Conservation (phyloP, 2,329 filamentous ascomycete species). For the Aspergillus tanneri region DNA sequence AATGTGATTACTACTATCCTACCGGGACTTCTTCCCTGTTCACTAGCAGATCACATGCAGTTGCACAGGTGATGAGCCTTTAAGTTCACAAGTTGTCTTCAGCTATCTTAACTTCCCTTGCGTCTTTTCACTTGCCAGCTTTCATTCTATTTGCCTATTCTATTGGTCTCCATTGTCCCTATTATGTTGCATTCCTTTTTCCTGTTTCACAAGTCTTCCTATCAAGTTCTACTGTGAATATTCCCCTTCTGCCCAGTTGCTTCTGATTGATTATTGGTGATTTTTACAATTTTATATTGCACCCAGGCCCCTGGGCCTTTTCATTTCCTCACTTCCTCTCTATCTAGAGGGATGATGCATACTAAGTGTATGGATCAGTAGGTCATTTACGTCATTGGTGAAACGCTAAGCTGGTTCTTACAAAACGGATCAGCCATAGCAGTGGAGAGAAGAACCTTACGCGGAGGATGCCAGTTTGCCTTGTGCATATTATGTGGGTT, state of each 20-base stretch:
- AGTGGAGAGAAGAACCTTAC: slow-evolving; percentile 6
- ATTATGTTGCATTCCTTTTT: neutral
- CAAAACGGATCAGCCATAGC: slow-evolving; percentile 2
- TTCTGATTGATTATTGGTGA: neutral
- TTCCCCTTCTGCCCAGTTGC: neutral
- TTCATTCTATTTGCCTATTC: neutral
- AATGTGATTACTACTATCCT: neutral
- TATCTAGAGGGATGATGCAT: neutral
- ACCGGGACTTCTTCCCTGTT: neutral
- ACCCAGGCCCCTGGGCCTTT: neutral
- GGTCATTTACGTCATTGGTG: slow-evolving; percentile 8
- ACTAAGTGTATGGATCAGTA: slow-evolving; percentile 12
- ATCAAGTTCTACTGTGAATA: neutral
- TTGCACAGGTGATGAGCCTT: neutral
- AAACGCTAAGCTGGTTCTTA: slow-evolving; percentile 8
- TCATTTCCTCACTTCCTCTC: neutral
- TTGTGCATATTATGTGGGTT: slow-evolving; percentile 11
- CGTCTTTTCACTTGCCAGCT: neutral
- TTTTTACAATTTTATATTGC: slow-evolving; percentile 2
- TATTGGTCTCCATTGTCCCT: neutral
- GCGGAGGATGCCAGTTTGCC: slow-evolving; percentile 17
- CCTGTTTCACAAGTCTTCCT: slow-evolving; percentile 1
- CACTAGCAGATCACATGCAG: neutral
- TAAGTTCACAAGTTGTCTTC: slow-evolving; percentile 1
- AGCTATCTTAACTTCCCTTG: neutral